Conservation (phyloP, 345 rosid genomes). For the Angophora floribunda region DNA sequence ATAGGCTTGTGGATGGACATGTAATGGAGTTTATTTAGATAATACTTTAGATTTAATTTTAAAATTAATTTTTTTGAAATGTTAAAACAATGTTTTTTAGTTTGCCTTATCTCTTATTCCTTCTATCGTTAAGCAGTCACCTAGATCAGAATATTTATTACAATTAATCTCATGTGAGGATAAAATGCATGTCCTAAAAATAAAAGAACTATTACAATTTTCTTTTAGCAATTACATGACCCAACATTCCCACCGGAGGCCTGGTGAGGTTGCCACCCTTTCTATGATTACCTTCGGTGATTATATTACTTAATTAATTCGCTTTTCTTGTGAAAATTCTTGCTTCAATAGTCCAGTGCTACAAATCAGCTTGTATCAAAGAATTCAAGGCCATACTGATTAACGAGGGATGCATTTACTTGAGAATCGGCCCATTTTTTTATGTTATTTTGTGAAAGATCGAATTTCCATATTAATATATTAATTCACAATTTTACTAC, state of each 20-base stretch:
- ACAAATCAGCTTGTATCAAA: neutral
- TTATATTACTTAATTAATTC: neutral
- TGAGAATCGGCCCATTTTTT: no score
- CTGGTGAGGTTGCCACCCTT: neutral
- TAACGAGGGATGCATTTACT: neutral
- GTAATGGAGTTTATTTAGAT: no score
- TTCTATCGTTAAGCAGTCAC: neutral
- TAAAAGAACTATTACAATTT: no score
- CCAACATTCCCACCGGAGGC: neutral
- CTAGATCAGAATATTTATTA: neutral
- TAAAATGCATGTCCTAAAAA: neutral
- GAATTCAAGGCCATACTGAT: neutral
- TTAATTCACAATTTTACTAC: no score
- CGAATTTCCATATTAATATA: no score
- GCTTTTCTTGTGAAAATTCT: neutral
- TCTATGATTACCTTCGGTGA: neutral
- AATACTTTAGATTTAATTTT: no score
- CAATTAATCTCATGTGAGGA: neutral
- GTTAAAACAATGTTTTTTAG: no score
- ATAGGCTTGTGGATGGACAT: no score
- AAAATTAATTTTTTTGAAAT: no score
- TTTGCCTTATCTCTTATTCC: no score
- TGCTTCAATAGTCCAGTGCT: neutral
- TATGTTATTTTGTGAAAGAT: no score
- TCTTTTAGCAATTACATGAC: neutral